Evolutionary conservation across 2,329 filamentous ascomycete genomes (phyloP).

Genomic region (Blumeria graminis): DNA sequence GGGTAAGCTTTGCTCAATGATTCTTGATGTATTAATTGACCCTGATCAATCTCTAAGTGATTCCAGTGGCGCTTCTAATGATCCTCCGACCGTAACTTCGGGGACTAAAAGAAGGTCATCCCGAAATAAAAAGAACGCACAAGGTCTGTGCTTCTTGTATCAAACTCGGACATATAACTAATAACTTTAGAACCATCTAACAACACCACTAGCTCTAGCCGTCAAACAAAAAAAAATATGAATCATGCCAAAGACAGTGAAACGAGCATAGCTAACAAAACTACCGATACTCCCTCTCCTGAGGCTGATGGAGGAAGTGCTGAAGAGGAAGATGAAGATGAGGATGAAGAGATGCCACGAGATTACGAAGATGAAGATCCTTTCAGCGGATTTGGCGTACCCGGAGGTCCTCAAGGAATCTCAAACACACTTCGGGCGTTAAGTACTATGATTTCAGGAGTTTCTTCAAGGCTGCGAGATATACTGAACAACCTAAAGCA

Average conservation of each 20-base stretch:
- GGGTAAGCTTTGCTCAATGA: constrained; percentile 26
- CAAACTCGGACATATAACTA: too few species aligned
- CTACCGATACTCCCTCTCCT: constrained; percentile 9
- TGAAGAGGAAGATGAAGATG: constrained; percentile 28
- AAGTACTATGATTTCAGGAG: constrained; percentile 76
- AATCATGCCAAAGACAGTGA: constrained; percentile 40
- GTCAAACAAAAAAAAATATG: constrained; percentile 26
- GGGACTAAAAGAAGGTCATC: constrained; percentile 48
- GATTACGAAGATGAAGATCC: constrained; percentile 33
- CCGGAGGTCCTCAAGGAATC: constrained; percentile 37
- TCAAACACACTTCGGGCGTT: constrained; percentile 66
- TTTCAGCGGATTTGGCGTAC: constrained; percentile 42
- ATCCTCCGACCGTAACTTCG: constrained; percentile 26
- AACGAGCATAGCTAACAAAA: constrained; percentile 33
- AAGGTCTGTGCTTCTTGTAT: constrained; percentile 17
- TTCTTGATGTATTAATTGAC: constrained; percentile 2
- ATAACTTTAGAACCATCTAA: constrained; percentile 14
- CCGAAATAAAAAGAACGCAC: constrained; percentile 39
- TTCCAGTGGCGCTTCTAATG: constrained; percentile 38
- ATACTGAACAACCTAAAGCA: constrained; percentile 52
- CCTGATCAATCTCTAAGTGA: constrained; percentile 22
- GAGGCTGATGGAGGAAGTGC: constrained; percentile 24
- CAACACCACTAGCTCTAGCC: constrained; percentile 11
- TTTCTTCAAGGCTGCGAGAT: constrained; percentile 55
- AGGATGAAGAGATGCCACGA: constrained; percentile 35